Percentiles rank a stretch among this genome's conserved stretches.
phyloP scores from a whole-genome alignment of 139 green algal species.

The Picochlorum sp. region DNA sequence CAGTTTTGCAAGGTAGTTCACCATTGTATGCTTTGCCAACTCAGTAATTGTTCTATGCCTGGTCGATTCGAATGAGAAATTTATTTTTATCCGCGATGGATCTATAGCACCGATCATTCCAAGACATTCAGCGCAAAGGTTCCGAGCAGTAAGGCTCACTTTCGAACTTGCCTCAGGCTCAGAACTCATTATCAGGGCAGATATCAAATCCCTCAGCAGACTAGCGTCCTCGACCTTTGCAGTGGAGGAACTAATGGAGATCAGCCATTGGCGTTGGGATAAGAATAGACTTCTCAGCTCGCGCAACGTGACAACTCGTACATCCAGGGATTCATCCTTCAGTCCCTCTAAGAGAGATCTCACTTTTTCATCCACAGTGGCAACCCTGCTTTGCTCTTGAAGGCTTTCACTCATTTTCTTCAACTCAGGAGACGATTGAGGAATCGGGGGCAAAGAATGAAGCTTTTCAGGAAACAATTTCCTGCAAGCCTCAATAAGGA shows the following conservation, averaged over 20 bases:
- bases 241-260: conserved; percentile 21
- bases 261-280: conserved; percentile 31
- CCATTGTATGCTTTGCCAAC: conserved; percentile 36
- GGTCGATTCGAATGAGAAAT: conserved; percentile 10
- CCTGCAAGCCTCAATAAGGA: conserved; percentile 1
- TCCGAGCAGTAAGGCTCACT: conserved; percentile 17
- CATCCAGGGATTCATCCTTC: conserved; percentile 37
- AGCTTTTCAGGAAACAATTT: conserved; percentile 14
- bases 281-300: conserved; percentile 48
- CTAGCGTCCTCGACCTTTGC: background rate
- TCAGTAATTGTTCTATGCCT: conserved; percentile 2
- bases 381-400: conserved; percentile 22
- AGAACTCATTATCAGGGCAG: conserved; percentile 59
- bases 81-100: conserved; percentile 42
- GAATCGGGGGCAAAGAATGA: conserved; percentile 45
- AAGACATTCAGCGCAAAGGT: conserved; percentile 65
- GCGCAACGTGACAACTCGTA: conserved; percentile 29
- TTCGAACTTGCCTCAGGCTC: conserved; percentile 36
- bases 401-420: conserved; percentile 29
- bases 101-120: conserved; percentile 75
- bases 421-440: conserved; percentile 17
- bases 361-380: conserved; percentile 29
- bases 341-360: conserved; percentile 42
- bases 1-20: conserved; percentile 65
- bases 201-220: conserved; percentile 46